Conservation (phyloP, 2,329 filamentous ascomycete species). For the Paraphoma chrysanthemicola region DNA sequence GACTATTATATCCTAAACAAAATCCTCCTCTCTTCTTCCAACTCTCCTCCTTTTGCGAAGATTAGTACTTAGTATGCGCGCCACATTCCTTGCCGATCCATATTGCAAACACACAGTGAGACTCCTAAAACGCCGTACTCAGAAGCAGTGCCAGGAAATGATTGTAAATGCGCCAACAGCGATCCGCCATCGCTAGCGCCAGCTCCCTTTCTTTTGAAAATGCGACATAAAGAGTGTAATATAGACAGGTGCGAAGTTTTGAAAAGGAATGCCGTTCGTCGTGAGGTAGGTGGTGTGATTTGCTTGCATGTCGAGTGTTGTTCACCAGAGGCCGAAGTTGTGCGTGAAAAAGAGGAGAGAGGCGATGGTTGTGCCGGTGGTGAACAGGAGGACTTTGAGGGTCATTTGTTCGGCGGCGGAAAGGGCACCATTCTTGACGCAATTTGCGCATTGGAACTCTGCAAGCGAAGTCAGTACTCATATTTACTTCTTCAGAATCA, state of each 20-base stretch:
- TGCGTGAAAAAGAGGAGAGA: constrained; percentile 63
- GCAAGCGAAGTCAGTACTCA: constrained; percentile 10
- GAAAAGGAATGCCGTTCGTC: constrained; percentile 25
- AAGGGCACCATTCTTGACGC: constrained; percentile 55
- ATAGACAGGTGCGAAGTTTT: constrained; percentile 28
- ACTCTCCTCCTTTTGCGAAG: not conserved
- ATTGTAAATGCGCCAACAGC: constrained; percentile 14
- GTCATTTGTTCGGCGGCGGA: constrained; percentile 62
- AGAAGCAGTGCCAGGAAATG: constrained; percentile 4
- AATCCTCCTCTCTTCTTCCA: not conserved
- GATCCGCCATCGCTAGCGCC: constrained; percentile 18
- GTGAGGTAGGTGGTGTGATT: not conserved
- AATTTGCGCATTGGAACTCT: constrained; percentile 65
- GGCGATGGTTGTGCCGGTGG: constrained; percentile 62
- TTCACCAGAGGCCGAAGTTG: constrained; percentile 52
- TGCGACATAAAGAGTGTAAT: constrained; percentile 22
- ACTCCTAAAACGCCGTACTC: constrained; percentile 19
- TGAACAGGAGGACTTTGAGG: constrained; percentile 62
- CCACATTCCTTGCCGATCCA: constrained; percentile 14
- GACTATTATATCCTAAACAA: constrained; percentile 11
- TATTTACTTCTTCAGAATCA: not conserved
- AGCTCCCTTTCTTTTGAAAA: constrained; percentile 17
- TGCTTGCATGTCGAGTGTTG: not conserved
- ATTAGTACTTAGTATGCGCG: constrained; percentile 9
- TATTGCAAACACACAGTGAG: not conserved